phyloP scores from a whole-genome alignment of 2,329 filamentous ascomycete species.

The Venturia aucupariae region DNA sequence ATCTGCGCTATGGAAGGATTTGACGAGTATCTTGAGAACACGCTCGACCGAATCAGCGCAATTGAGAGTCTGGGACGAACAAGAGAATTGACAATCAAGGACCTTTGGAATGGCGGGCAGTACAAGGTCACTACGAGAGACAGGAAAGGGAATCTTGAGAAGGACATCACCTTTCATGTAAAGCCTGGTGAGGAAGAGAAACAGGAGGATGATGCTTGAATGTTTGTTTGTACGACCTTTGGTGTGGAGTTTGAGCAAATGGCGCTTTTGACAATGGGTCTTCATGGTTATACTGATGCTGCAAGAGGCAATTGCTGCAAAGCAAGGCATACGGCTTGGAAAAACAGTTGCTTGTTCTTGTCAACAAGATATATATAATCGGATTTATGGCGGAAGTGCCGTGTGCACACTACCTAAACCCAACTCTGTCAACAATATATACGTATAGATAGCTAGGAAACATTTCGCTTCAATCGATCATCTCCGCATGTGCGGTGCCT shows the following conservation, averaged over 20 bases:
- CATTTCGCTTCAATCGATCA: not conserved
- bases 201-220: conserved; percentile 18
- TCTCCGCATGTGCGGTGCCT: not conserved
- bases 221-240: not conserved
- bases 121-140: conserved; percentile 55
- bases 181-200: conserved; percentile 16
- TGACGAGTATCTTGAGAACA: conserved; percentile 70
- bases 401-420: too few relatives aligned
- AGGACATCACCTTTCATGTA: conserved; percentile 16
- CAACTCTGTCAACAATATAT: too few relatives aligned
- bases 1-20: conserved; percentile 74
- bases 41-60: conserved; percentile 74
- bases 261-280: not conserved
- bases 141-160: conserved; percentile 29
- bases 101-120: conserved; percentile 74
- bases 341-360: not conserved
- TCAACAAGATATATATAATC: not conserved
- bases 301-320: not conserved
- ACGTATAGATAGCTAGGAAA: not conserved
- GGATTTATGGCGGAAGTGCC: too few relatives aligned
- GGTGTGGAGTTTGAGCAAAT: not conserved
- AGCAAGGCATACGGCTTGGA: not conserved
- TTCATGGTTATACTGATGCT: not conserved
- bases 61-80: conserved; percentile 92
- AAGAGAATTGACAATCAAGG: conserved; percentile 91